Conservation (phyloP, 2,329 filamentous ascomycete species). For the Alternaria infectoria region DNA sequence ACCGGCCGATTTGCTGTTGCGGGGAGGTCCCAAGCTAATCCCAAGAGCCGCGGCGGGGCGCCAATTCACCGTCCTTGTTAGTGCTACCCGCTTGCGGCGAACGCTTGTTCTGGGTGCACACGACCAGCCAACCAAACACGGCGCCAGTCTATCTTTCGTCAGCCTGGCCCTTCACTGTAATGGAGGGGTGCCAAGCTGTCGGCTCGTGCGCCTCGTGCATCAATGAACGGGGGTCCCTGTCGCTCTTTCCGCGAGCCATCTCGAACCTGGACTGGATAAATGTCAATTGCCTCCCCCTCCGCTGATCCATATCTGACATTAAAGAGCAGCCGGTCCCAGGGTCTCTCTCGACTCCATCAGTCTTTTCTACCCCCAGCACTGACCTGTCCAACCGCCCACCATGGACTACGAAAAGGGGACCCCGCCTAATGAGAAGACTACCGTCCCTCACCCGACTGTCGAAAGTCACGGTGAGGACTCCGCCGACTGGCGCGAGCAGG, state of each 20-base stretch:
- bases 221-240: constrained; percentile 27
- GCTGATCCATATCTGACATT: constrained; percentile 35
- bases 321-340: constrained; percentile 25
- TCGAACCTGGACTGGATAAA: constrained; percentile 26
- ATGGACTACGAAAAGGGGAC: constrained; percentile 38
- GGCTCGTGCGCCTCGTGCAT: constrained; percentile 25
- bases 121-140: constrained; percentile 20
- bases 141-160: constrained; percentile 24
- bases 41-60: constrained; percentile 20
- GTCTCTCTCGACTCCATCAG: constrained; percentile 8
- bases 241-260: constrained; percentile 31
- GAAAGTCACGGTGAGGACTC: constrained; percentile 15
- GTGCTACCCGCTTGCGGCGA: constrained; percentile 11
- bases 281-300: constrained; percentile 24
- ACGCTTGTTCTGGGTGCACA: constrained; percentile 28
- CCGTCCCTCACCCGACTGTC: constrained; percentile 18
- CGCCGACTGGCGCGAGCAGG: constrained; percentile 38
- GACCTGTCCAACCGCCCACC: constrained; percentile 22
- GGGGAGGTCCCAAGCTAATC: constrained; percentile 29
- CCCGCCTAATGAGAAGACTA: constrained; percentile 37
- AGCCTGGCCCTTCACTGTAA: constrained; percentile 13
- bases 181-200: constrained; percentile 30
- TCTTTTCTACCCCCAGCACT: constrained; percentile 9
- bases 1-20: constrained; percentile 56
- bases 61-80: constrained; percentile 20